Conservation (phyloP, 2,329 filamentous ascomycete species). For the Pseudogymnoascus sp. region DNA sequence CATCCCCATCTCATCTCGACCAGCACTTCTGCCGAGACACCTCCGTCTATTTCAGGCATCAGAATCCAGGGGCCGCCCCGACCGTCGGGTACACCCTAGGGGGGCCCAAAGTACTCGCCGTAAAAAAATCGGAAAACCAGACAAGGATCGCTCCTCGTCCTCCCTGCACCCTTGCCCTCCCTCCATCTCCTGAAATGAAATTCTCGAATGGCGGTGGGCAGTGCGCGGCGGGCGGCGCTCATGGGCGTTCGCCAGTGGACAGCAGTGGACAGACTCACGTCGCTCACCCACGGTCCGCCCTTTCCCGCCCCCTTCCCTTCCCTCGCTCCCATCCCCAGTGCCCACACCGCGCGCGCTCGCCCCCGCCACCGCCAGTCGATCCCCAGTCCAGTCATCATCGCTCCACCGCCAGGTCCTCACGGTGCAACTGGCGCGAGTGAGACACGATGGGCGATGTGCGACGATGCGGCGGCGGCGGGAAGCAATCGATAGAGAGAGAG, state of each 20-base stretch:
- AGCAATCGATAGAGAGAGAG: neutral
- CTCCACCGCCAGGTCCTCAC: neutral
- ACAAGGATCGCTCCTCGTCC: neutral
- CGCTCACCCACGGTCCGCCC: neutral
- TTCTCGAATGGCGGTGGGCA: neutral
- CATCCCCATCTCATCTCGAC: neutral
- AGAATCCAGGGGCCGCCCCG: neutral
- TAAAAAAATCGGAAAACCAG: neutral
- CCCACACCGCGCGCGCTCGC: neutral
- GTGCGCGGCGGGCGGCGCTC: neutral
- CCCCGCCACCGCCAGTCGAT: neutral
- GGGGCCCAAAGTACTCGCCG: neutral
- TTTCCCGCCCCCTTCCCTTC: neutral
- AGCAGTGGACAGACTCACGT: neutral
- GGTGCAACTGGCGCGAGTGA: neutral
- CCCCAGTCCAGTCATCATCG: neutral
- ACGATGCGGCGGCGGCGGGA: neutral
- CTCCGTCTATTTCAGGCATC: neutral
- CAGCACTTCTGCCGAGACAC: slow-evolving; percentile 2
- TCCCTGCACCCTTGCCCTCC: neutral
- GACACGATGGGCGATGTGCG: neutral
- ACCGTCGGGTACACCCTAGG: slow-evolving; percentile 1
- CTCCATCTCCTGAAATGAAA: neutral
- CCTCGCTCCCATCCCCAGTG: neutral
- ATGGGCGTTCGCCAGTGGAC: neutral